phyloP scores from a whole-genome alignment of 2,329 filamentous ascomycete species.

The Fusarium goolgardi region DNA sequence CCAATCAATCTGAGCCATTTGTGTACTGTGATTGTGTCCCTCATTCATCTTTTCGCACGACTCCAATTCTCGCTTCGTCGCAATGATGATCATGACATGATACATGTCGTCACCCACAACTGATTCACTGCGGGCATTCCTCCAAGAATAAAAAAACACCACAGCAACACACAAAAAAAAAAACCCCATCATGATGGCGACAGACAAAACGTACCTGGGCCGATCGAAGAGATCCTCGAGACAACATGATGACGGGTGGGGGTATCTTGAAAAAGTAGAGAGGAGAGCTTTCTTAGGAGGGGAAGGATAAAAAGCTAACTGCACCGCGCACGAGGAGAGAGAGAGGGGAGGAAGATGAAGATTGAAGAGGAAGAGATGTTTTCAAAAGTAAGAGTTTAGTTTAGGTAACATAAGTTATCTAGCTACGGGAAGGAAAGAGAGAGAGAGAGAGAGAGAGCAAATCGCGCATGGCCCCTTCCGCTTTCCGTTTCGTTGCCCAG shows the following conservation, averaged over 20 bases:
- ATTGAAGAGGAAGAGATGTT: constrained; percentile 8
- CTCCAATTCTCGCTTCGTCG: constrained; percentile 12
- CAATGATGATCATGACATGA: constrained; percentile 41
- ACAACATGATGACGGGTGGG: constrained; percentile 62
- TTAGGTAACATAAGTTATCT: constrained; percentile 14
- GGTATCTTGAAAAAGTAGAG: constrained; percentile 30
- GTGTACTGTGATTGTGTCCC: constrained; percentile 1
- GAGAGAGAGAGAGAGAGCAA: constrained; percentile 31
- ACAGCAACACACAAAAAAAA: constrained; percentile 6
- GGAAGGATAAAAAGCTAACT: constrained; percentile 17
- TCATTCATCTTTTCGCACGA: background rate
- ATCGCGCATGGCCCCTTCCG: constrained; percentile 42
- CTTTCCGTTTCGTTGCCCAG: constrained; percentile 14
- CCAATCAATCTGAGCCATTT: constrained; percentile 14
- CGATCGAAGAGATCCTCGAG: constrained; percentile 66
- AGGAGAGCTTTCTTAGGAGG: constrained; percentile 33
- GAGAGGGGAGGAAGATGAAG: constrained; percentile 14
- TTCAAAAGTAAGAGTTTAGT: constrained; percentile 23
- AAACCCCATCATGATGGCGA: constrained; percentile 18
- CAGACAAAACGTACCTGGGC: constrained; percentile 62
- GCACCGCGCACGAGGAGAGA: constrained; percentile 24
- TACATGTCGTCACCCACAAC: constrained; percentile 15
- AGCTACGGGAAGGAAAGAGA: constrained; percentile 12
- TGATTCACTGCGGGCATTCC: background rate
- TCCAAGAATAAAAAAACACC: background rate